These are phyloP conservation scores for Sporothrix luriei DNA, from an alignment of 2,329 filamentous ascomycete species.

Conservation along the genomic window DNA sequence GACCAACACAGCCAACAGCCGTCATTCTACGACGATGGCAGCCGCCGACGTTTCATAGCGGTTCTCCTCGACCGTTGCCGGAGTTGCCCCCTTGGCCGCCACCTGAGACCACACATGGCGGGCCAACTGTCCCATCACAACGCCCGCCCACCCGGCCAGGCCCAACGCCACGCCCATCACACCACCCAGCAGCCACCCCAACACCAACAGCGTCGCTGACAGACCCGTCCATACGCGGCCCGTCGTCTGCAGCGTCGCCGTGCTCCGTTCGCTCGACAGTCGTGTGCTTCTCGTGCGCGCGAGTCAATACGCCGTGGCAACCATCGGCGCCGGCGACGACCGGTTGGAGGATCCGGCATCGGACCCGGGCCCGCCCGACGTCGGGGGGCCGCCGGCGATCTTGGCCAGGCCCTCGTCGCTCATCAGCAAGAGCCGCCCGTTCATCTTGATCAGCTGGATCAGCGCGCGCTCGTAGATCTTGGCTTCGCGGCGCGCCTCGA, in stretches of 20 bases:
- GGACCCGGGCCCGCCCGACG: neutral
- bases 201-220: conserved; percentile 31
- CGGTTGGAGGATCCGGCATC: neutral
- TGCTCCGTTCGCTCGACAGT: neutral
- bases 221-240: conserved; percentile 29
- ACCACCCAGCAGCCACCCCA: conserved; percentile 31
- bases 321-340: conserved; percentile 27
- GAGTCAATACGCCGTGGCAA: conserved; percentile 31
- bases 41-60: neutral
- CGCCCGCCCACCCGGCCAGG: conserved; percentile 29
- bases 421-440: conserved; percentile 54
- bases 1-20: neutral
- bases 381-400: neutral
- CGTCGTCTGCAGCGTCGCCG: conserved; percentile 20
- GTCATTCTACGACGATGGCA: neutral
- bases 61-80: neutral
- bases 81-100: neutral
- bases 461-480: conserved; percentile 65
- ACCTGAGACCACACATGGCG: conserved; percentile 20
- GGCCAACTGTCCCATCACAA: conserved; percentile 25
- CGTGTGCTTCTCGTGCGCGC: conserved; percentile 6
- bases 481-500: conserved; percentile 59
- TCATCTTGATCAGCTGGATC: conserved; percentile 62
- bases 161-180: conserved; percentile 28
- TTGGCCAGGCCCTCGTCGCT: conserved; percentile 26